Base-by-base conservation (phyloP, 352 stramenopile genomes). In the Phytophthora capsici region DNA sequence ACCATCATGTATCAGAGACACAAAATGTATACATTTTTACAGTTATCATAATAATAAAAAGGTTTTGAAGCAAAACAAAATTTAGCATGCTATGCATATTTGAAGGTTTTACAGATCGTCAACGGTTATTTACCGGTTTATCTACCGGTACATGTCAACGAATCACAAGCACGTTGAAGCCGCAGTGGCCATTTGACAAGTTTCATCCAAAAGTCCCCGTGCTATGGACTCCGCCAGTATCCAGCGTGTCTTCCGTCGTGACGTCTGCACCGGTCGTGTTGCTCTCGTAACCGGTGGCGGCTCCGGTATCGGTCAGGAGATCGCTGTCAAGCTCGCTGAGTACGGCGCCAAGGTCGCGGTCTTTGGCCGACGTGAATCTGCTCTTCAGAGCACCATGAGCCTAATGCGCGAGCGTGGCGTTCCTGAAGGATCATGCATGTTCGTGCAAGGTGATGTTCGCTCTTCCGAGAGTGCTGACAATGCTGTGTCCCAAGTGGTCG, bases 261-360 rank as follows among this genome's bases (percentile, higher is more conserved):
- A 89, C 52, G 81, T 63, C 19, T 82, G 81, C 48, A 48, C 37
- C n/a, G 84, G 77, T 32, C 79, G 80, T 37, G 93, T 98, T 41
- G 95, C 88, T 44, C 79, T 98, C 26, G 79, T 98, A 6, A 99
- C 96, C 1, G 96, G 96, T 46, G 96, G 96, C 16, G 95, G 94
- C 34, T 98, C 93, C 16, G 96, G 94, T 70, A 94, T 99, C 59
- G 94, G 96, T 36, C 98, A 97, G 71, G 94, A 98, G 75, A 97
- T 98, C 55, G 91, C 92, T 10, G 75, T 95, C 57, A 92, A 96
- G 60, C 69, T 98, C 19, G 84, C 96, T 17, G 73, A 94, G 36
- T 97, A 98, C 64, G 96, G 96, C 44, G 94, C 86, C 62, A 91
- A 90, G 49, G 90, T 97, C 16, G 91, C 94, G 6, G 86, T 99